A percentile compares a stretch with the other conserved stretches of the same genome.
These are phyloP conservation scores for Suillus placidus DNA, from an alignment of 768 basidiomycete species.

Conservation along the genomic window DNA sequence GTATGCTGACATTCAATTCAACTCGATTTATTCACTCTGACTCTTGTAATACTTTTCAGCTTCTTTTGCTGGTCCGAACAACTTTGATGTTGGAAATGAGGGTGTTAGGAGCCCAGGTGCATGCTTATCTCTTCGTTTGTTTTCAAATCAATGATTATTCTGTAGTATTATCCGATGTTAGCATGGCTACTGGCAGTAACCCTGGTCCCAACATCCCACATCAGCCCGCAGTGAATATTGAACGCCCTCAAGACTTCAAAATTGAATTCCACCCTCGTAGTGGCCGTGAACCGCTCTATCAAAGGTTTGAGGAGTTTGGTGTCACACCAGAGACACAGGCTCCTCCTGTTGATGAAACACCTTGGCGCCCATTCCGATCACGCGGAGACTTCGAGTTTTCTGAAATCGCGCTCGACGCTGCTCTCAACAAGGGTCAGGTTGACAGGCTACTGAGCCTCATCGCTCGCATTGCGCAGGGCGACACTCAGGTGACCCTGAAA, in stretches of 20 bases:
- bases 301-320: too few species aligned
- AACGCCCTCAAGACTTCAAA: too few species aligned
- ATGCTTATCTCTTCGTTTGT: neutral
- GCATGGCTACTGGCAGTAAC: constrained; percentile 1
- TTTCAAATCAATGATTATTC: neutral
- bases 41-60: too few species aligned
- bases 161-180: neutral
- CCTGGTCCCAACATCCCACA: neutral
- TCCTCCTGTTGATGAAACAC: neutral
- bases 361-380: neutral
- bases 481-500: constrained; percentile 18
- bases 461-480: constrained; percentile 13
- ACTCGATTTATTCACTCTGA: too few species aligned
- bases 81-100: neutral
- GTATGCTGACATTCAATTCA: too few species aligned
- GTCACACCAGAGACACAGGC: too few species aligned
- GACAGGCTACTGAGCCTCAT: constrained; percentile 14
- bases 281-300: too few species aligned
- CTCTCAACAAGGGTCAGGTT: neutral
- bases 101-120: neutral
- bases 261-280: too few species aligned
- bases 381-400: neutral
- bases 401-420: neutral
- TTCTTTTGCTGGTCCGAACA: too few species aligned
- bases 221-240: too few species aligned